These are phyloP conservation scores for Staphylotrichum tortipilum DNA, from an alignment of 495 filamentous ascomycete genomes.

Conservation along the genomic window DNA sequence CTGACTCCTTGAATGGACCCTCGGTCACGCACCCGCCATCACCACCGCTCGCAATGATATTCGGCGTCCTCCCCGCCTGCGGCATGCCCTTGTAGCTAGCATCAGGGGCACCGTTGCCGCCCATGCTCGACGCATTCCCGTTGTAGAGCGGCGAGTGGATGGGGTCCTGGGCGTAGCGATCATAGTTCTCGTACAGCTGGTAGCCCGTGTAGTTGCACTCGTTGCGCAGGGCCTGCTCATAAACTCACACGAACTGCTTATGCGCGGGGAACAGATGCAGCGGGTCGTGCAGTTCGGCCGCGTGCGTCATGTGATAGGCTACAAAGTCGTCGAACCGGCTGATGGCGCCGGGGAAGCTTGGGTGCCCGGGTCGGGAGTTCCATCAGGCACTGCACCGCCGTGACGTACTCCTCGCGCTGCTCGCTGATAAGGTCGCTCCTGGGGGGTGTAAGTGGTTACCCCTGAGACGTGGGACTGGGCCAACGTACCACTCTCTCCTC, in stretches of 20 bases:
- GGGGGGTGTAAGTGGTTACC: neutral
- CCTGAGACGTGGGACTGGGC: too few species aligned
- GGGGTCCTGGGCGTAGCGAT: slow-evolving; percentile 29
- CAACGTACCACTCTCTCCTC: slow-evolving; percentile 41
- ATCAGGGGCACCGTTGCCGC: slow-evolving; percentile 30
- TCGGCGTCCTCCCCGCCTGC: slow-evolving; percentile 19
- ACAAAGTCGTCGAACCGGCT: slow-evolving; percentile 50
- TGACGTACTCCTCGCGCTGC: slow-evolving; percentile 44
- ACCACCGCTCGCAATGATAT: slow-evolving; percentile 45
- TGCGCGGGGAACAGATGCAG: slow-evolving; percentile 52
- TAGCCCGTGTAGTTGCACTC: slow-evolving; percentile 54
- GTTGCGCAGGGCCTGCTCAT: slow-evolving; percentile 53
- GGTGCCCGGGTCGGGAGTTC: slow-evolving; percentile 32
- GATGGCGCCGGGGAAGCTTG: slow-evolving; percentile 39
- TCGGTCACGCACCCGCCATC: slow-evolving; percentile 51
- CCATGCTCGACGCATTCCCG: slow-evolving; percentile 28
- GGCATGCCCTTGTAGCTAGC: slow-evolving; percentile 24
- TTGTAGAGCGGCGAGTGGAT: slow-evolving; percentile 28
- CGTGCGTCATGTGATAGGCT: slow-evolving; percentile 38
- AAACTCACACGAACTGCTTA: slow-evolving; percentile 52
- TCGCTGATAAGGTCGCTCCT: slow-evolving; percentile 31
- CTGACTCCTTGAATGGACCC: slow-evolving; percentile 47
- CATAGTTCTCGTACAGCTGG: slow-evolving; percentile 32
- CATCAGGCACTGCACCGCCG: slow-evolving; percentile 40
- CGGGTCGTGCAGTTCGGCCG: slow-evolving; percentile 44